These are phyloP conservation scores for Talaromyces rugulosus DNA, from an alignment of 2,329 filamentous ascomycete genomes.

Conservation along the genomic window DNA sequence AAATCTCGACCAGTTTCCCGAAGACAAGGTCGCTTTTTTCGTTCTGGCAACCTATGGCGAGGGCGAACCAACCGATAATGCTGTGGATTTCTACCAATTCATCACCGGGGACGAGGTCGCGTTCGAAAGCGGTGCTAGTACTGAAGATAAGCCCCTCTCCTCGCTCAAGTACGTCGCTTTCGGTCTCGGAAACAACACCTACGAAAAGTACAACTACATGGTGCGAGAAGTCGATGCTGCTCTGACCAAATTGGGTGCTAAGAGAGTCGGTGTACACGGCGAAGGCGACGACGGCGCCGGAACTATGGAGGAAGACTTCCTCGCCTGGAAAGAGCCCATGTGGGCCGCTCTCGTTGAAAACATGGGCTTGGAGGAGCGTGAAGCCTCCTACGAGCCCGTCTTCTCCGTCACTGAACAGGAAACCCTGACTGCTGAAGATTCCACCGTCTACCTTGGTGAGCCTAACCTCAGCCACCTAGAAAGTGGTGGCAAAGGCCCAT, in stretches of 20 bases:
- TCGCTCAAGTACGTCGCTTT: conserved; percentile 93
- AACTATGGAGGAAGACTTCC: conserved; percentile 99
- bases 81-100: conserved; percentile 98
- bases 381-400: conserved; percentile 90
- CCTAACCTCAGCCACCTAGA: conserved; percentile 95
- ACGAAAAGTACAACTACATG: conserved; percentile 99
- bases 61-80: conserved; percentile 97
- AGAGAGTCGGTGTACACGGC: conserved; percentile 79
- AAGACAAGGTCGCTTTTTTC: conserved; percentile 91
- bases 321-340: conserved; percentile 99
- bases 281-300: conserved; percentile 97
- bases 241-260: conserved; percentile 75
- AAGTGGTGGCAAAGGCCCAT: conserved; percentile 77
- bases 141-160: conserved; percentile 66
- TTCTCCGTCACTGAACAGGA: conserved; percentile 78
- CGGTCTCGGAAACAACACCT: conserved; percentile 97
- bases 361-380: conserved; percentile 89
- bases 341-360: conserved; percentile 79
- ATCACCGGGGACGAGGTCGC: conserved; percentile 73
- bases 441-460: conserved; percentile 89
- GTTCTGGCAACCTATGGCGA: conserved; percentile 96
- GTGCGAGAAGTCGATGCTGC: conserved; percentile 84
- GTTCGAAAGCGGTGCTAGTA: conserved; percentile 66
- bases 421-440: conserved; percentile 67
- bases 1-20: conserved; percentile 81